Percentiles rank a stretch among this genome's conserved stretches.
These are phyloP conservation scores for Leishmania tarentolae DNA, from an alignment of 208 protist species.

Conservation along the genomic window DNA sequence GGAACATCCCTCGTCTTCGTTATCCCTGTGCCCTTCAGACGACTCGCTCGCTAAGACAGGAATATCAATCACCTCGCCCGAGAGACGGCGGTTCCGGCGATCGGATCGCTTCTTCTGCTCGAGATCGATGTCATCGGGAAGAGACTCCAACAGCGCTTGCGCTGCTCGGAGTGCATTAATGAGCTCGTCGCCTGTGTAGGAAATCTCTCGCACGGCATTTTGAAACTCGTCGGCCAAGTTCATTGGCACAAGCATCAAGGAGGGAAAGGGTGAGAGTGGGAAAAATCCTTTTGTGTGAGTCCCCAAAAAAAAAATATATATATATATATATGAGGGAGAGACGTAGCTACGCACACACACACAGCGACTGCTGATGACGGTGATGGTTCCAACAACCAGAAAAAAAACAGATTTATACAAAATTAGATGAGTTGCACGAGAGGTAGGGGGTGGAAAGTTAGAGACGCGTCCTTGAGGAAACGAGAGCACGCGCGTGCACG, in stretches of 20 bases:
- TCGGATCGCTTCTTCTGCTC: not conserved
- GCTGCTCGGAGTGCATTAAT: not conserved
- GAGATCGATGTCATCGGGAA: slow-evolving; percentile 7
- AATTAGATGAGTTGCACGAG: no score
- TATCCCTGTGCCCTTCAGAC: not conserved
- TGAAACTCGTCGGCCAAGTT: slow-evolving; percentile 4
- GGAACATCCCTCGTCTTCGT: not conserved
- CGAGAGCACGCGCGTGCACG: no score
- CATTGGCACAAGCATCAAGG: not conserved
- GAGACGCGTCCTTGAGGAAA: not conserved
- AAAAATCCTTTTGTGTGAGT: no score
- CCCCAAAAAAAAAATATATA: no score
- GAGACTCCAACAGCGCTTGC: not conserved
- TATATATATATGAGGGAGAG: no score
- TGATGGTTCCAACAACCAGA: not conserved
- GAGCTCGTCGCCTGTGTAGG: not conserved
- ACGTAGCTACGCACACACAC: not conserved
- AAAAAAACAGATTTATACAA: not conserved
- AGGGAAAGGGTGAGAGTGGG: not conserved
- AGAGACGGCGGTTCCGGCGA: slow-evolving; percentile 10
- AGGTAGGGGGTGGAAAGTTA: not conserved
- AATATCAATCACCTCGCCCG: slow-evolving; percentile 13
- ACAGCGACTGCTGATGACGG: no score
- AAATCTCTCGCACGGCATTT: not conserved
- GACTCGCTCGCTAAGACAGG: not conserved